phyloP scores from a whole-genome alignment of 495 filamentous ascomycete species.

The Penicillium paradoxum region DNA sequence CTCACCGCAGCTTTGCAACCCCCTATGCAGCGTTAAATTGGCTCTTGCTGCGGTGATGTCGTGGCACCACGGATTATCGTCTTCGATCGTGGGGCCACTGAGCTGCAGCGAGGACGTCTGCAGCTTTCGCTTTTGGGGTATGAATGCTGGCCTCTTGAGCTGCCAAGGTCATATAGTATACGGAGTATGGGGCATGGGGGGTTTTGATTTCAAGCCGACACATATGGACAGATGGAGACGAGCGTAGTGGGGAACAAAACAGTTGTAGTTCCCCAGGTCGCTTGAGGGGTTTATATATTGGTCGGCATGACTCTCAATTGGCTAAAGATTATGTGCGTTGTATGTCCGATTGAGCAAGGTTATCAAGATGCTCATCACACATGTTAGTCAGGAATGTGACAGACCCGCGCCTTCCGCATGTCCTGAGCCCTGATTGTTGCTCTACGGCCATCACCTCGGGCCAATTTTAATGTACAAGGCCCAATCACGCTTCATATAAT shows the following conservation, averaged over 20 bases:
- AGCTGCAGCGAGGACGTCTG: constrained; percentile 19
- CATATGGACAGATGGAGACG: constrained; percentile 15
- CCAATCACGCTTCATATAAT: constrained; percentile 27
- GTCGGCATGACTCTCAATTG: not conserved
- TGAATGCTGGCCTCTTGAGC: not conserved
- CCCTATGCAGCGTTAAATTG: constrained; percentile 23
- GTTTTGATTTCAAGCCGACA: constrained; percentile 6
- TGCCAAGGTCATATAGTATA: constrained; percentile 1
- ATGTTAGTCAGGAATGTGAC: not conserved
- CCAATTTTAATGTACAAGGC: not conserved
- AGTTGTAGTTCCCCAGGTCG: not conserved
- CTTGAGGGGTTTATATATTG: not conserved
- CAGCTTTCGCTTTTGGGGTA: constrained; percentile 19
- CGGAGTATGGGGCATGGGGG: not conserved
- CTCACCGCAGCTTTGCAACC: constrained; percentile 7
- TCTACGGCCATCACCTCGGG: not conserved
- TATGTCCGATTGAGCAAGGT: not conserved
- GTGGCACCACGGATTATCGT: constrained; percentile 36
- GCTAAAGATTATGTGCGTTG: not conserved
- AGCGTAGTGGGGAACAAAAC: not conserved
- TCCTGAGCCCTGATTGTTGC: not conserved
- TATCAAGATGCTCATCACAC: not conserved
- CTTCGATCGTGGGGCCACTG: constrained; percentile 15
- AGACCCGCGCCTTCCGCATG: not conserved
- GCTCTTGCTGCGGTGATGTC: constrained; percentile 33